Evolutionary conservation across 495 filamentous ascomycete genomes (phyloP).

Genomic region (Lineolata rhizophorae): DNA sequence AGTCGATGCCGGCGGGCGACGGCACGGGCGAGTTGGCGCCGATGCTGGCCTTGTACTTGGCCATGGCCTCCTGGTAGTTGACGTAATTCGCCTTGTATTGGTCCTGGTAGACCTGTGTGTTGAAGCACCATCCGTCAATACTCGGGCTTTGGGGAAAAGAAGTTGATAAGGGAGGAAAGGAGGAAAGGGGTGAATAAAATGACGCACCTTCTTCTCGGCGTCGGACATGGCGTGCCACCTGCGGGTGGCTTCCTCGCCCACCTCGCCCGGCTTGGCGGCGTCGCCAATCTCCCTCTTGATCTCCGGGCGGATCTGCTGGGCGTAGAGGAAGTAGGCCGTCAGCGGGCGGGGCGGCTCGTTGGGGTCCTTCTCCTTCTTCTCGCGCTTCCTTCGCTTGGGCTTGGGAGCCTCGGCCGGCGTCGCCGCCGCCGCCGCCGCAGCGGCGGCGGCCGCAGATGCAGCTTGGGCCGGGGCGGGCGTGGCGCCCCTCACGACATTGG

Average conservation of each 20-base stretch:
- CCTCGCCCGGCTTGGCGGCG: slow-evolving; percentile 31
- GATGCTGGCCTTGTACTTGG: slow-evolving; percentile 1
- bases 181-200: not conserved
- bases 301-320: slow-evolving; percentile 55
- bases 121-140: slow-evolving; percentile 2
- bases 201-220: slow-evolving; percentile 48
- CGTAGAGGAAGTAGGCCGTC: slow-evolving; percentile 87
- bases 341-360: slow-evolving; percentile 85
- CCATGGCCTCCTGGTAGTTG: slow-evolving; percentile 37
- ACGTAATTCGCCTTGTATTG: slow-evolving; percentile 49
- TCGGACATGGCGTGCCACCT: slow-evolving; percentile 61
- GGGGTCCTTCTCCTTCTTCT: slow-evolving; percentile 65
- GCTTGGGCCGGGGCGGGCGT: too few species aligned
- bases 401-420: slow-evolving; percentile 18
- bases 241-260: slow-evolving; percentile 40
- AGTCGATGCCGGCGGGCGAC: not conserved
- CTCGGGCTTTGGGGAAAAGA: not conserved
- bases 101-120: slow-evolving; percentile 10
- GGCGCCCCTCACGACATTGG: not conserved
- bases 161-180: slow-evolving; percentile 3
- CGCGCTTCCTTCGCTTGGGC: slow-evolving; percentile 23
- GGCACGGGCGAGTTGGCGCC: not conserved
- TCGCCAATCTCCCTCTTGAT: slow-evolving; percentile 65
- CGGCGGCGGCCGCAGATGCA: slow-evolving; percentile 2
- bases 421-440: slow-evolving; percentile 13